These are phyloP conservation scores for Tritrichomonas foetus DNA, from an alignment of 208 protist genomes.

Conservation along the genomic window DNA sequence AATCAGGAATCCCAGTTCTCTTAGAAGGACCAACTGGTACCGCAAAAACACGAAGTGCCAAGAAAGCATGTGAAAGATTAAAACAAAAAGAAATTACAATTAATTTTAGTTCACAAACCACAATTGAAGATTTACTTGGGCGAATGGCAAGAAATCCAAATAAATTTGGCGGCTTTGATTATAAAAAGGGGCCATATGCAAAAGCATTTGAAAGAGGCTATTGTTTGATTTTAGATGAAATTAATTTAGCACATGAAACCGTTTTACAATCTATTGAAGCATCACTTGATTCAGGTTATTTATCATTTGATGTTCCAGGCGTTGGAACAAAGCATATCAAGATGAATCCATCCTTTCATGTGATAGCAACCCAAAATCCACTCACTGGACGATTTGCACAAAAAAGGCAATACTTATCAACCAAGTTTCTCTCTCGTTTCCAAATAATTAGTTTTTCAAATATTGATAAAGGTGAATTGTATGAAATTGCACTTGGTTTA, in stretches of 20 bases:
- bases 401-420: not conserved
- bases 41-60: not conserved
- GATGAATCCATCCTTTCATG: not conserved
- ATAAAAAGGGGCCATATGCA: not conserved
- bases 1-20: not conserved
- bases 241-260: conserved; percentile 16
- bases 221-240: conserved; percentile 41
- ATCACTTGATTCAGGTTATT: not conserved
- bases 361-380: conserved; percentile 43
- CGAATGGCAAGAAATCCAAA: not conserved
- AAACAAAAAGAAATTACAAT: not conserved
- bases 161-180: not conserved
- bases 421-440: conserved; percentile 24
- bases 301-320: not conserved
- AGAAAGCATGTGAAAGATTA: not conserved
- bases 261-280: conserved; percentile 42
- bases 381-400: not conserved
- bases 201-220: conserved; percentile 3
- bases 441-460: not conserved
- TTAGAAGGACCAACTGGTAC: conserved; percentile 21
- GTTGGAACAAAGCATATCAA: not conserved
- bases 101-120: not conserved
- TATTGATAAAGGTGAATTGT: not conserved
- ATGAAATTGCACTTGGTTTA: not conserved
- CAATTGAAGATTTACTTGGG: not conserved